Conservation (phyloP, 345 rosid genomes). For the Limnanthes douglasii region DNA sequence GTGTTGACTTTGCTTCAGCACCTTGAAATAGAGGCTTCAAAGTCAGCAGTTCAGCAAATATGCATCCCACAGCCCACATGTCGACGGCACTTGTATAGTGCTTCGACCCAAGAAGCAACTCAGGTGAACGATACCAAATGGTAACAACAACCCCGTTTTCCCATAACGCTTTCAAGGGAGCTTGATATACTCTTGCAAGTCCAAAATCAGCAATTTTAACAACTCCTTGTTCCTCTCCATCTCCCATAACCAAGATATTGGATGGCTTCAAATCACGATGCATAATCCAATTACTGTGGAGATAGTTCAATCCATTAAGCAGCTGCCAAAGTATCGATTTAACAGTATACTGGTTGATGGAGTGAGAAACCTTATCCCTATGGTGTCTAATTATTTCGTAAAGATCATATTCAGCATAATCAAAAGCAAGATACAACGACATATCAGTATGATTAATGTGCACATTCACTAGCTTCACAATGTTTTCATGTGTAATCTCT, state of each 20-base stretch:
- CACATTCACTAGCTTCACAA: constrained; percentile 93
- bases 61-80: constrained; percentile 99
- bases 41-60: constrained; percentile 91
- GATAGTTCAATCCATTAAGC: constrained; percentile 93
- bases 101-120: constrained; percentile 93
- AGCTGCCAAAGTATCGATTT: constrained; percentile 97
- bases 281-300: constrained; percentile 96
- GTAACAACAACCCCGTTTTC: constrained; percentile 99
- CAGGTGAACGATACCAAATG: constrained; percentile 99
- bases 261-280: constrained; percentile 98
- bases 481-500: constrained; percentile 91
- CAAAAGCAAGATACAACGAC: constrained; percentile 94
- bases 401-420: constrained; percentile 91
- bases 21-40: constrained; percentile 97
- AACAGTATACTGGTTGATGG: constrained; percentile 66
- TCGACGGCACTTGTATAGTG: constrained; percentile 97
- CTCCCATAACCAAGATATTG: constrained; percentile 98
- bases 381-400: constrained; percentile 93
- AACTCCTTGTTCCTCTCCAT: constrained; percentile 91
- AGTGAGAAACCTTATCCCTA: constrained; percentile 58
- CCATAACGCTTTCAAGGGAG: constrained; percentile 65
- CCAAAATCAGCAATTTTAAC: constrained; percentile 98
- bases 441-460: constrained; percentile 91
- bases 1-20: constrained; percentile 71
- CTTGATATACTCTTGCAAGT: constrained; percentile 91